Percentiles rank a stretch among this genome's conserved stretches.
Conservation (phyloP, 1,284 basidiomycete genomes). For the Ceratobasidium theobromae region DNA sequence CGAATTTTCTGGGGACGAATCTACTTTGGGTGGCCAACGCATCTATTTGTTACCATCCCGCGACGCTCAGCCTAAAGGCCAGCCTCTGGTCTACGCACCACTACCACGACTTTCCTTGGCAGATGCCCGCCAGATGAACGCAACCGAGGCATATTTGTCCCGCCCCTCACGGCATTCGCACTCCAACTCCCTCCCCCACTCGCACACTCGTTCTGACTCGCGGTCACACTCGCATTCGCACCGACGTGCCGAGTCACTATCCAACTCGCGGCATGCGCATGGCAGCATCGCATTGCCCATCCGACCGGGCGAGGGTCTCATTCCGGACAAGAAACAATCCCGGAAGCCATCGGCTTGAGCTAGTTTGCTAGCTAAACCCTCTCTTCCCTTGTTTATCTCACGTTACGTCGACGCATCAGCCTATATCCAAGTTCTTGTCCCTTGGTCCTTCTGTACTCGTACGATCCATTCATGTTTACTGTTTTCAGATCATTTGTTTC, state of each 20-base stretch:
- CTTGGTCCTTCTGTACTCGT: conserved; percentile 3
- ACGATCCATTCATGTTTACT: not conserved
- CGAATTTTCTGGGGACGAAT: conserved; percentile 9
- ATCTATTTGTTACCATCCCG: conserved; percentile 21
- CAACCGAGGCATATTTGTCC: conserved; percentile 19
- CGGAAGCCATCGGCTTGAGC: conserved; percentile 15
- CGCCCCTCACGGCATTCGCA: conserved; percentile 19
- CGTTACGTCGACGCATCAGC: not conserved
- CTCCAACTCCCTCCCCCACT: conserved; percentile 23
- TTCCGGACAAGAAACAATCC: conserved; percentile 24
- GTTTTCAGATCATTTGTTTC: not conserved
- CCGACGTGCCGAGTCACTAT: conserved; percentile 22
- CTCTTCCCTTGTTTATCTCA: not conserved
- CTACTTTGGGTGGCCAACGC: not conserved
- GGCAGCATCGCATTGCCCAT: conserved; percentile 26
- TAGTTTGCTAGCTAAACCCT: too few species aligned
- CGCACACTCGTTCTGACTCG: conserved; percentile 6
- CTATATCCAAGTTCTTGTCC: not conserved
- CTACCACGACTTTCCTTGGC: conserved; percentile 13
- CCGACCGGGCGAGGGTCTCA: conserved; percentile 17
- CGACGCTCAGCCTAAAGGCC: conserved; percentile 12
- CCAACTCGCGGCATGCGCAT: not conserved
- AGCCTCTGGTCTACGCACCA: conserved; percentile 17
- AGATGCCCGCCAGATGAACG: conserved; percentile 19
- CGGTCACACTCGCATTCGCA: conserved; percentile 8